Base-by-base conservation (phyloP, 2,329 filamentous ascomycete genomes). In the Claviceps pusilla region DNA sequence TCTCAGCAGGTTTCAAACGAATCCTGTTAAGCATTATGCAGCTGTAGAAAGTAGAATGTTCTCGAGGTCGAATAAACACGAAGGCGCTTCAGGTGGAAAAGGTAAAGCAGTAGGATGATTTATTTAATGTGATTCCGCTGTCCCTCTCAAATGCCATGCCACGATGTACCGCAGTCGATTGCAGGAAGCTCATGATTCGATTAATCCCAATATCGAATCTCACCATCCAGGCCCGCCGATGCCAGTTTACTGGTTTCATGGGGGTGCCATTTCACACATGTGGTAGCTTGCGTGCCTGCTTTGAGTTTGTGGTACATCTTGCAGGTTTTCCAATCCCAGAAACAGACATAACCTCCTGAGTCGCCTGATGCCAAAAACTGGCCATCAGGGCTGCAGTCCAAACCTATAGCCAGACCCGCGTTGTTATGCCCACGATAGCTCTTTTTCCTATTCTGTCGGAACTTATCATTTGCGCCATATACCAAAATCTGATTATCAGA, bases 311-410 rank as follows among this genome's bases (percentile, higher is more conserved):
- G 89, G 71, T 89, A 95, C 89, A 98, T 91, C 73, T 96, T 97
- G 69, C 91, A 95, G 43, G 89, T 96, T 79, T 98, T 98, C 88
- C 90, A 98, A 70, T 97, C 93, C 89, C 90, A 98, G 72, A 97
- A 96, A 70, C 87, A 95, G 50, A 95, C 82, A 64, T 81, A 96
- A 41, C 94, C 93, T 16, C 81, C 89, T 52, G 82, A 87, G 68
- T 98, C 93, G 57, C 93, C 93, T 19, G 81, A 87, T 24, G 83
- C 85, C 54, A 98, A 75, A 67, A 96, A 95, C 65, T 95, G 89
- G 0, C 93, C 93, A 66, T 97, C 93, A 0, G 90, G 88, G 63
- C 83, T 89, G 65, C 94, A 86, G 52, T 86, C 83, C 51, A 98
- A 77, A 63, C 95, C 93, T 58, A 97, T 89, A 2, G 86, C 90